These are phyloP conservation scores for Populus davidiana DNA, from an alignment of 345 rosid genomes.

Conservation along the genomic window DNA sequence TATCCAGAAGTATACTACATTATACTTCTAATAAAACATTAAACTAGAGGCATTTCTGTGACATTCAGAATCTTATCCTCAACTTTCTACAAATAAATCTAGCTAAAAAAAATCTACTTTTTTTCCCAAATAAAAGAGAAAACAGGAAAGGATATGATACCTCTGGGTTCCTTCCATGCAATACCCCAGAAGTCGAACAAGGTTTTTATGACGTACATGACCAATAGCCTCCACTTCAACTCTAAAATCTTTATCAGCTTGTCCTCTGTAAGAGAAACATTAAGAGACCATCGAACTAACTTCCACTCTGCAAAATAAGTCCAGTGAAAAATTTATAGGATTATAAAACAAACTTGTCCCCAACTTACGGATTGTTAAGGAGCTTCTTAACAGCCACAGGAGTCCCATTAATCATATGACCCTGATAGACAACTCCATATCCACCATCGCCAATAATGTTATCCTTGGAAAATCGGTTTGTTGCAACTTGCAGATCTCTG, in stretches of 20 bases:
- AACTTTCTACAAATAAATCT: not conserved
- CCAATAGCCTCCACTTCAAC: conserved; percentile 98
- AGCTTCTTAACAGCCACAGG: conserved; percentile 94
- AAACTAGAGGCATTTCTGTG: not conserved
- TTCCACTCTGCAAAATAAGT: not conserved
- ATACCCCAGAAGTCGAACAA: conserved; percentile 92
- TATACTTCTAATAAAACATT: not conserved
- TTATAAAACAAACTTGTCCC: conserved; percentile 1
- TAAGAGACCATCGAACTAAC: not conserved
- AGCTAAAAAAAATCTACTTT: not conserved
- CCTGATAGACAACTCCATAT: conserved; percentile 88
- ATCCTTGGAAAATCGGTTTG: conserved; percentile 70
- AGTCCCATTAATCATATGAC: conserved; percentile 62
- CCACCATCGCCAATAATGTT: conserved; percentile 96
- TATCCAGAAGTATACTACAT: not conserved
- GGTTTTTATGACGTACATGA: conserved; percentile 89
- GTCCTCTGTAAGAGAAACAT: conserved; percentile 55
- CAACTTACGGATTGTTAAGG: conserved; percentile 85
- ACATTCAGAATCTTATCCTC: not conserved
- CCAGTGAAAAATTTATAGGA: not conserved
- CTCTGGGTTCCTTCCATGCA: conserved; percentile 98
- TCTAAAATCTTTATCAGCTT: conserved; percentile 94
- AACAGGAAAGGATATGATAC: conserved; percentile 28
- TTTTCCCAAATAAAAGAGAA: not conserved
- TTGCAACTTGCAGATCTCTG: conserved; percentile 83